Evolutionary conservation across 2,329 filamentous ascomycete species (phyloP).

Genomic region (Alternaria atra): DNA sequence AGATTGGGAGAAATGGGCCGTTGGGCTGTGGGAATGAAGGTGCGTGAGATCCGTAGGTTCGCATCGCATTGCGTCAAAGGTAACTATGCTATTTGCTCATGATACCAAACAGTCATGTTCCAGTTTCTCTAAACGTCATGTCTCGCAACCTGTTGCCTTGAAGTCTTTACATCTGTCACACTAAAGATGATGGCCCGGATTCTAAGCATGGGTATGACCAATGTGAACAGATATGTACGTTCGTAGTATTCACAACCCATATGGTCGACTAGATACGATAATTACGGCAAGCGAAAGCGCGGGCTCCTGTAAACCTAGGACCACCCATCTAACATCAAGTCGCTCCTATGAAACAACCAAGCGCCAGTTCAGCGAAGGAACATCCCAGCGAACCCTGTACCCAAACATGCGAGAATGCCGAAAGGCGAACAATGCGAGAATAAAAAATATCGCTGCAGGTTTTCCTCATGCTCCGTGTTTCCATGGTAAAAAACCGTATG

Average conservation of each 20-base stretch:
- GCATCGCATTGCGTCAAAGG: background rate
- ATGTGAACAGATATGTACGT: background rate
- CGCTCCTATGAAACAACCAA: constrained; percentile 9
- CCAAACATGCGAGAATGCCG: background rate
- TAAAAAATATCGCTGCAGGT: background rate
- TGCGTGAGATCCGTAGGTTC: background rate
- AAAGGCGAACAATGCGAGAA: background rate
- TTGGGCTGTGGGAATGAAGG: background rate
- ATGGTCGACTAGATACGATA: constrained; percentile 2
- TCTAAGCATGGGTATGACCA: background rate
- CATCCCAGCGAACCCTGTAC: constrained; percentile 2
- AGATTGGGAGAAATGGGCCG: background rate
- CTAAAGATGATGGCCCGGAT: too few species aligned
- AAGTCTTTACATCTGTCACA: background rate
- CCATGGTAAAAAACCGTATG: background rate
- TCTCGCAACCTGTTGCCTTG: background rate
- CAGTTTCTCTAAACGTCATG: background rate
- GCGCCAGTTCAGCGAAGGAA: constrained; percentile 6
- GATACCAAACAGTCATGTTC: background rate
- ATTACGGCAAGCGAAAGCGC: constrained; percentile 1
- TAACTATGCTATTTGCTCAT: background rate
- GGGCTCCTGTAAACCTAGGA: background rate
- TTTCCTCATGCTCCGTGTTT: constrained; percentile 3
- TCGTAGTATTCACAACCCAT: constrained; percentile 2
- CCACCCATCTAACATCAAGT: constrained; percentile 2